Percentiles rank a stretch among this genome's conserved stretches.
Evolutionary conservation across 257 asterid species (phyloP).

Genomic region (Eustoma russellianum): DNA sequence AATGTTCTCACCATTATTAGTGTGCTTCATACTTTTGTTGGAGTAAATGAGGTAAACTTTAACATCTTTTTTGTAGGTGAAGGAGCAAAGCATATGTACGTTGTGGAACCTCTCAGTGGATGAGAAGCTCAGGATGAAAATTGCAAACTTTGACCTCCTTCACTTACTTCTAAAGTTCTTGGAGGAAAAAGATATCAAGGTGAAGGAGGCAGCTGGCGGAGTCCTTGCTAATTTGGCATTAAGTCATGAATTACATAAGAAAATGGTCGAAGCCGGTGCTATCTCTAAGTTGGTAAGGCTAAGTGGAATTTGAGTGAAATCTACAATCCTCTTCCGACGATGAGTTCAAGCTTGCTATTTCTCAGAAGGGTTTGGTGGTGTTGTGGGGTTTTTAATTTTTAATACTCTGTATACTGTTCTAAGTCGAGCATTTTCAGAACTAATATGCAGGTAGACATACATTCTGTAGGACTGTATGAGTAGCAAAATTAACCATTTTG

Average conservation of each 20-base stretch:
- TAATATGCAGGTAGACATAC: no score
- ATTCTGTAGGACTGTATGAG: no score
- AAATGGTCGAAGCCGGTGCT: conserved; percentile 72
- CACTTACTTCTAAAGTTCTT: conserved; percentile 47
- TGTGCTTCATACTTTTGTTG: conserved; percentile 7
- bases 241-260: conserved; percentile 47
- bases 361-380: no score
- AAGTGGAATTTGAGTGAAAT: no score
- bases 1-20: background rate
- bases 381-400: no score
- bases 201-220: conserved; percentile 66
- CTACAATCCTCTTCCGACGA: no score
- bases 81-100: conserved; percentile 65
- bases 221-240: conserved; percentile 64
- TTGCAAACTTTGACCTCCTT: conserved; percentile 50
- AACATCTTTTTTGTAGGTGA: conserved; percentile 46
- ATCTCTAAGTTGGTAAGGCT: conserved; percentile 64
- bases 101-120: conserved; percentile 79
- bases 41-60: conserved; percentile 16
- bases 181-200: conserved; percentile 64
- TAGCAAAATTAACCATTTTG: no score
- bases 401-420: no score
- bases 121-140: conserved; percentile 50
- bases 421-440: no score
- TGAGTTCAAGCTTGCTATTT: no score